These are phyloP conservation scores for Ustilago sp. DNA, from an alignment of 1,284 basidiomycete genomes.

Conservation along the genomic window DNA sequence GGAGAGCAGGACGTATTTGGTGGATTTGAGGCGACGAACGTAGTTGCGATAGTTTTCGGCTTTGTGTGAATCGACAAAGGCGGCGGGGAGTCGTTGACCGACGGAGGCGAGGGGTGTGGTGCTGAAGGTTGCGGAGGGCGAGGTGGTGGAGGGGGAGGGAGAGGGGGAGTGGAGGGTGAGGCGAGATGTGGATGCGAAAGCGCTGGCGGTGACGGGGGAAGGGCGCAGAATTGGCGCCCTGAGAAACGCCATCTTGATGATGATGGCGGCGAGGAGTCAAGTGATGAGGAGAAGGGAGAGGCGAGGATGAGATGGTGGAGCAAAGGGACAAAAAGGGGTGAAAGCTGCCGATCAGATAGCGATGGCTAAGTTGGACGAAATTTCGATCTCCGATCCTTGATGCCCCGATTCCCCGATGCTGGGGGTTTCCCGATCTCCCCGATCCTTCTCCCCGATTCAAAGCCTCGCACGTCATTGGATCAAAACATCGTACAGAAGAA, in stretches of 20 bases:
- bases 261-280: neutral
- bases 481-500: slow-evolving; percentile 6
- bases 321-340: neutral
- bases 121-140: neutral
- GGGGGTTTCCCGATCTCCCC: no score
- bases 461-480: neutral
- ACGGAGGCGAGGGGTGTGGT: neutral
- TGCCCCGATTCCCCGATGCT: no score
- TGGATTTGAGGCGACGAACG: neutral
- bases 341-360: no score
- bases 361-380: neutral
- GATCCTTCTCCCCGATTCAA: no score
- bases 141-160: neutral
- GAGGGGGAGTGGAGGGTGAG: neutral
- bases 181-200: slow-evolving; percentile 1
- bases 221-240: slow-evolving; percentile 29
- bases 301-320: slow-evolving; percentile 15
- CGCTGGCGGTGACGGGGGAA: neutral
- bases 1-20: slow-evolving; percentile 27
- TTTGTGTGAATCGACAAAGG: neutral
- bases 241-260: slow-evolving; percentile 26
- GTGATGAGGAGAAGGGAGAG: neutral
- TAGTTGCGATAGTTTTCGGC: neutral
- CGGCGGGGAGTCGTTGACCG: neutral
- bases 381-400: neutral